phyloP scores from a whole-genome alignment of 371 early-diverging fungal genomes.

The Batrachochytrium dendrobatidis region DNA sequence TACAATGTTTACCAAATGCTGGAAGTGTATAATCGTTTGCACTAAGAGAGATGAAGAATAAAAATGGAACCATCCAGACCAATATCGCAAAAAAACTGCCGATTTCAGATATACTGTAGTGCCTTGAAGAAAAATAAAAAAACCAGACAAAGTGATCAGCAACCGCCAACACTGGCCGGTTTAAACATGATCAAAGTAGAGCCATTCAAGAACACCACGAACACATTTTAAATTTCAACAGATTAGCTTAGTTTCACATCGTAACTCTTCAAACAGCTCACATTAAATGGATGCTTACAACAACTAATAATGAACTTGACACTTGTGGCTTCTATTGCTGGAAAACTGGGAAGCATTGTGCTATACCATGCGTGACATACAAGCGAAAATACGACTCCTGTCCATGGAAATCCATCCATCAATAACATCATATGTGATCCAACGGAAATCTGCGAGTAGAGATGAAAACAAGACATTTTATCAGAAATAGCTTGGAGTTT shows the following conservation, averaged over 20 bases:
- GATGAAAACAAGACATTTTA: conserved; percentile 1
- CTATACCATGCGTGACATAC: conserved; percentile 64
- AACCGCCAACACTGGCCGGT: conserved; percentile 58
- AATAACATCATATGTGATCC: conserved; percentile 56
- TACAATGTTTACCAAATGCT: conserved; percentile 43
- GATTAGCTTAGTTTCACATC: not conserved
- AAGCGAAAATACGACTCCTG: conserved; percentile 54
- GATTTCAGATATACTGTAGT: conserved; percentile 63
- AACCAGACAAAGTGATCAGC: conserved; percentile 83
- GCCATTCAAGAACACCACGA: conserved; percentile 7
- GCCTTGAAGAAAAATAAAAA: conserved; percentile 63
- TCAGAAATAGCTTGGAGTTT: not conserved
- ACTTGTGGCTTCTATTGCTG: conserved; percentile 58
- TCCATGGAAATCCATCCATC: conserved; percentile 63
- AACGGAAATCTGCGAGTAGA: conserved; percentile 45
- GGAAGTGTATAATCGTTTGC: conserved; percentile 83
- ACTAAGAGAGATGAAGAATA: conserved; percentile 76
- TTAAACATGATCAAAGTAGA: not conserved
- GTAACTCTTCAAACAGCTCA: not conserved
- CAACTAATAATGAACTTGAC: conserved; percentile 58
- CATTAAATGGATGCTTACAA: conserved; percentile 28
- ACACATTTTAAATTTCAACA: not conserved
- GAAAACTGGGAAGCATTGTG: conserved; percentile 62
- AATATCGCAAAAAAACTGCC: conserved; percentile 81
- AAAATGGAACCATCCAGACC: conserved; percentile 82